Evolutionary conservation across 257 asterid genomes (phyloP).

Genomic region (Fraxinus pennsylvanica): DNA sequence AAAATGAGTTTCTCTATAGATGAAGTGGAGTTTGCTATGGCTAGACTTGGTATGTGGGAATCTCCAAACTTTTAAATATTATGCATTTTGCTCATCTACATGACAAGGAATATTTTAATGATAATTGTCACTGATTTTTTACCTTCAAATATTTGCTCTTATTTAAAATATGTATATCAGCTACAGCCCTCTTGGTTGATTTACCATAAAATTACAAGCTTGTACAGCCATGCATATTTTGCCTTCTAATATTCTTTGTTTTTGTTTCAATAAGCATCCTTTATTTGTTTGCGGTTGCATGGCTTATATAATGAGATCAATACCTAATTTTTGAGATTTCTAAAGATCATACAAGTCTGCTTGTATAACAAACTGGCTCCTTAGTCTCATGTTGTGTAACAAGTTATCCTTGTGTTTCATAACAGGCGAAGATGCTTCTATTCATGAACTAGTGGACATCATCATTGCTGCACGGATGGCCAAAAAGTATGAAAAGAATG

Average conservation of each 20-base stretch:
- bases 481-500: slow-evolving; percentile 56
- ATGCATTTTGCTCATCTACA: background rate
- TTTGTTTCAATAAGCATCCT: slow-evolving; percentile 14
- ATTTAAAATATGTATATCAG: background rate
- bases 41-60: slow-evolving; percentile 74
- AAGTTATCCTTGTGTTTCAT: slow-evolving; percentile 29
- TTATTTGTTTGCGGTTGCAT: background rate
- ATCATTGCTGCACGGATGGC: slow-evolving; percentile 85
- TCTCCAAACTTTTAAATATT: slow-evolving; percentile 29
- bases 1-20: slow-evolving; percentile 76
- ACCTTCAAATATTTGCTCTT: background rate
- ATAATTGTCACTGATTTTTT: background rate
- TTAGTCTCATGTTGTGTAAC: slow-evolving; percentile 14
- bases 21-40: slow-evolving; percentile 75
- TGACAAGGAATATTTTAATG: background rate
- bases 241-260: background rate
- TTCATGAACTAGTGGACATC: slow-evolving; percentile 67
- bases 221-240: slow-evolving; percentile 7
- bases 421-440: slow-evolving; percentile 66
- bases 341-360: background rate
- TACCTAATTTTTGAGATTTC: background rate
- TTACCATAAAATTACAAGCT: slow-evolving; percentile 11
- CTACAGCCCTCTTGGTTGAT: slow-evolving; percentile 1
- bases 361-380: slow-evolving; percentile 11
- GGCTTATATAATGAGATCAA: background rate